Conservation (phyloP, 208 protist species). For the Acanthamoeba lenticulata region DNA sequence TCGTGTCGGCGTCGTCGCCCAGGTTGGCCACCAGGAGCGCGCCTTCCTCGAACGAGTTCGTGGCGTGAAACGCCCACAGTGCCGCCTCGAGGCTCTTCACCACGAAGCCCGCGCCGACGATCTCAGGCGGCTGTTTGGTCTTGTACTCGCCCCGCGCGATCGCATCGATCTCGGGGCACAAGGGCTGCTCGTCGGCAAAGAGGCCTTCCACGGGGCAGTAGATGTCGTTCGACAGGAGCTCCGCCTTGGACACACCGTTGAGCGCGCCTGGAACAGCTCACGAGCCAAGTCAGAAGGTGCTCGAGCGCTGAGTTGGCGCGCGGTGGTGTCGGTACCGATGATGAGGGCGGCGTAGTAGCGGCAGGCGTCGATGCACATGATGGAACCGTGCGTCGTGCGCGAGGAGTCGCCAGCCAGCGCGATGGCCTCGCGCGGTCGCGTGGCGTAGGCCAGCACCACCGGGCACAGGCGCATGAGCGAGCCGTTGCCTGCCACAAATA, state of each 20-base stretch:
- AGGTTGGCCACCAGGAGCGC: constrained; percentile 40
- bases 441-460: not conserved
- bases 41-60: not conserved
- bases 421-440: not conserved
- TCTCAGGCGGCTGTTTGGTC: constrained; percentile 33
- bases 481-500: constrained; percentile 45
- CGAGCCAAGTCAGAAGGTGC: too few species aligned
- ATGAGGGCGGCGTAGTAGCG: constrained; percentile 56
- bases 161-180: not conserved
- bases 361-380: constrained; percentile 8
- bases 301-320: not conserved
- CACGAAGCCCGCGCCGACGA: constrained; percentile 6
- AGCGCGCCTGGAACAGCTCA: not conserved
- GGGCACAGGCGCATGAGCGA: constrained; percentile 41
- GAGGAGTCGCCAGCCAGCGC: constrained; percentile 1
- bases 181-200: not conserved
- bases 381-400: constrained; percentile 33
- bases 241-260: constrained; percentile 14
- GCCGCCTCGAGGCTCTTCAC: not conserved
- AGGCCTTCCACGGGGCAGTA: not conserved
- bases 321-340: not conserved
- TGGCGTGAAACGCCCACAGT: constrained; percentile 49
- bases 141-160: constrained; percentile 39
- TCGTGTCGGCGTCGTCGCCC: constrained; percentile 62
- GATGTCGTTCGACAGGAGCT: not conserved